Base-by-base conservation (phyloP, 2,329 filamentous ascomycete species). In the Colletotrichum trifolii region DNA sequence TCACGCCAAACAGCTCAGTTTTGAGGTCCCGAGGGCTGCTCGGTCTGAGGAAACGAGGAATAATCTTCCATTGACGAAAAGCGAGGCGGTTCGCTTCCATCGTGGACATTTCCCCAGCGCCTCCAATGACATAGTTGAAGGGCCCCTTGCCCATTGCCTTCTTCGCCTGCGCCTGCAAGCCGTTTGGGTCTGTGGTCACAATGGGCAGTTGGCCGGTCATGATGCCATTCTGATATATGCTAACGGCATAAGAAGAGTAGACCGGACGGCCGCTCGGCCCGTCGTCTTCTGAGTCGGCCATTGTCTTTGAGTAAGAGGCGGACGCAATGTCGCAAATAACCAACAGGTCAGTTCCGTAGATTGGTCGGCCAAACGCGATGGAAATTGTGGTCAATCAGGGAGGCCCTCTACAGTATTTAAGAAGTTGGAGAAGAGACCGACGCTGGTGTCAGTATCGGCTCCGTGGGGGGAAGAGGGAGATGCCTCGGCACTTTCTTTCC, bases 41-140 rank as follows among this genome's bases (percentile, higher is more conserved):
- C 2, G 80, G 75, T 54, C 76, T 73, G 70, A 87, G 74, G 74
- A 87, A 83, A 8, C 83, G 79, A 0, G 85, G 85, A 9, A 87
- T 77, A 1, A 88, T 82, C 60, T 79, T 78, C 73, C 79, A 82
- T 64, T 83, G 81, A 45, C 81, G 76, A 67, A 90, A 89, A 1
- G 86, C 86, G 17, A 85, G 75, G 8, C 82, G 79, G 70, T 89
- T 89, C 47, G 85, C 85, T 54, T 85, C 83, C 80, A 87, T 85
- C 0, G 88, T 91, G 2, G 85, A 81, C 42, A 83, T 80, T 69
- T 89, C 86, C 2, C 88, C 87, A 0, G 88, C 88, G 7, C 86
- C 87, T n/a, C 88, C 87, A 13, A 82, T 78, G 33, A 89, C 83
- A 75, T 90, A 91, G 67, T 85, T 85, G 72, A 84, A 90, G 8